A percentile compares a stretch with the other conserved stretches of the same genome.
Evolutionary conservation across 352 stramenopile species (phyloP).

Genomic region (Phytophthora sansomeana): DNA sequence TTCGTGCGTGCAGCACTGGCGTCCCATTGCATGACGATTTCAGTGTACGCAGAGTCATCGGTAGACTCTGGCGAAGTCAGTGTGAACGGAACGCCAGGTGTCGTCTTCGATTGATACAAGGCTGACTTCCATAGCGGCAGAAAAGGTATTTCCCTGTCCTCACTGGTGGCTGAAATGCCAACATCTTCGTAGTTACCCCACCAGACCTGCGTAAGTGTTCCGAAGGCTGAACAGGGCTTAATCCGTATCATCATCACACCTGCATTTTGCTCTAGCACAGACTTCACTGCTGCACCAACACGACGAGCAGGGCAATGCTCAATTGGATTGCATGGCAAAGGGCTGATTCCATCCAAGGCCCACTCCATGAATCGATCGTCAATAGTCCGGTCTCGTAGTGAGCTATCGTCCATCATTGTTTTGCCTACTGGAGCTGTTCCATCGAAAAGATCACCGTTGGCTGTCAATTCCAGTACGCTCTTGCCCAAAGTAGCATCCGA

Average conservation of each 20-base stretch:
- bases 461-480: slow-evolving; percentile 50
- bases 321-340: slow-evolving; percentile 51
- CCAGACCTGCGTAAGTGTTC: slow-evolving; percentile 71
- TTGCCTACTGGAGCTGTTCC: slow-evolving; percentile 47
- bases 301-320: slow-evolving; percentile 51
- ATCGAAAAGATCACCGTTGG: slow-evolving; percentile 62
- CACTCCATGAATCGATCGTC: slow-evolving; percentile 61
- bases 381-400: slow-evolving; percentile 38
- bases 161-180: slow-evolving; percentile 4
- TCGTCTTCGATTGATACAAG: slow-evolving; percentile 64
- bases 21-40: slow-evolving; percentile 76
- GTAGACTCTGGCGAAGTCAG: slow-evolving; percentile 20
- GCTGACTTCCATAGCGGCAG: slow-evolving; percentile 68
- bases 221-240: slow-evolving; percentile 60
- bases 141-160: slow-evolving; percentile 49
- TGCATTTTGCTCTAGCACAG: slow-evolving; percentile 47
- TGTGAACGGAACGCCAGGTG: slow-evolving; percentile 31
- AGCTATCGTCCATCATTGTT: slow-evolving; percentile 17
- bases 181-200: slow-evolving; percentile 53
- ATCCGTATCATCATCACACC: slow-evolving; percentile 61
- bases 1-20: slow-evolving; percentile 60
- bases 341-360: slow-evolving; percentile 54
- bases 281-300: slow-evolving; percentile 66
- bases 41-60: slow-evolving; percentile 35
- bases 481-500: slow-evolving; percentile 37